A percentile compares a stretch with the other conserved stretches of the same genome.
phyloP scores from a whole-genome alignment of 2,329 filamentous ascomycete genomes.

The Calonectria pseudoturangicola region DNA sequence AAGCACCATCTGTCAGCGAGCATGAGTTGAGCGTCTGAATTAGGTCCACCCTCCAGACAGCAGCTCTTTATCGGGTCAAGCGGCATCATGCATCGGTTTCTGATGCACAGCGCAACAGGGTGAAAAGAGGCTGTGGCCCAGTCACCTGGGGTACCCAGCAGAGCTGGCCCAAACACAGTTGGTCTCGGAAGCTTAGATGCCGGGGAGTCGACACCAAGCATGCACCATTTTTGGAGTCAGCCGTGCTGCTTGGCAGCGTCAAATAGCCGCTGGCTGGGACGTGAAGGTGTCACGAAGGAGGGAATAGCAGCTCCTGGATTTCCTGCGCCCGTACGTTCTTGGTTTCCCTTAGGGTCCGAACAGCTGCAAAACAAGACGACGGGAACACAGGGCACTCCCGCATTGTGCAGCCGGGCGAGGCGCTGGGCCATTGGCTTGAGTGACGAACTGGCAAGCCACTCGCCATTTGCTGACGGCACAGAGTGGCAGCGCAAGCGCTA shows the following conservation, averaged over 20 bases:
- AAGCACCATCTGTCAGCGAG: background rate
- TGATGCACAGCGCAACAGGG: slow-evolving; percentile 20
- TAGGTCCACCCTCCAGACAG: background rate
- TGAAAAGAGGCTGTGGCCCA: slow-evolving; percentile 14
- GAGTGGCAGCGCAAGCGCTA: slow-evolving; percentile 25
- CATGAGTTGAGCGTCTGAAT: background rate
- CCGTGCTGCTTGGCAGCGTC: background rate
- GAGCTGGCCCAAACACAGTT: slow-evolving; percentile 8
- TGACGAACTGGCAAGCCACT: background rate
- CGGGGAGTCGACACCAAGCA: slow-evolving; percentile 25
- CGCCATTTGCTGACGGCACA: slow-evolving; percentile 9
- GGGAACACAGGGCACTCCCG: slow-evolving; percentile 8
- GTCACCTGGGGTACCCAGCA: slow-evolving; percentile 19
- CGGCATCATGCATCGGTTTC: slow-evolving; percentile 20
- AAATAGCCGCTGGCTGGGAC: background rate
- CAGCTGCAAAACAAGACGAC: slow-evolving; percentile 18
- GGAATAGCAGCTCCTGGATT: background rate
- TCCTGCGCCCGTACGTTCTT: too few relatives aligned
- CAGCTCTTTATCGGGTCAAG: slow-evolving; percentile 20
- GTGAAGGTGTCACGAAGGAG: too few relatives aligned
- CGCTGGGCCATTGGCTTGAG: slow-evolving; percentile 2
- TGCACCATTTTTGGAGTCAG: slow-evolving; percentile 11
- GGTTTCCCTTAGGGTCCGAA: background rate
- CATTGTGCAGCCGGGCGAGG: background rate
- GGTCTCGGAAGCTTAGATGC: slow-evolving; percentile 34